phyloP scores from a whole-genome alignment of 768 basidiomycete species.

The Ramaria sp. region DNA sequence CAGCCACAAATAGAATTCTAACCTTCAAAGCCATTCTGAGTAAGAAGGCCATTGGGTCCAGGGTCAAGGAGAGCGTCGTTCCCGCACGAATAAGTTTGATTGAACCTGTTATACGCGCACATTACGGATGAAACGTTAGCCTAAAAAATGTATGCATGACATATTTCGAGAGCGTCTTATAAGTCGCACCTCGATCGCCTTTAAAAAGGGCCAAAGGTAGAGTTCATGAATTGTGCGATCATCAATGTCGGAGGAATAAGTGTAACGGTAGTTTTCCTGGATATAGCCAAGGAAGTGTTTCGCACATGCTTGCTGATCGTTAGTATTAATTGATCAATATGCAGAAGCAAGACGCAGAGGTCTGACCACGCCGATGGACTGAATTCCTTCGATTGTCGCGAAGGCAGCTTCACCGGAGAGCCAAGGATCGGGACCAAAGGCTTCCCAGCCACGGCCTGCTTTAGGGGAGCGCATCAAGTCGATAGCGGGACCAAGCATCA shows the following conservation, averaged over 20 bases:
- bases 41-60: conserved; percentile 13
- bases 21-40: conserved; percentile 18
- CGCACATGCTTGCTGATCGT: conserved; percentile 7
- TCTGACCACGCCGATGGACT: conserved; percentile 33
- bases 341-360: not conserved
- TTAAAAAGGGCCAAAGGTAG: conserved; percentile 12
- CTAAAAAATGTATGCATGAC: conserved; percentile 23
- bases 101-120: conserved; percentile 26
- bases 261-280: conserved; percentile 17
- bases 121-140: conserved; percentile 58
- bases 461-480: conserved; percentile 11
- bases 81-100: conserved; percentile 15
- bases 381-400: conserved; percentile 41
- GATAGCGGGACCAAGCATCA: conserved; percentile 11
- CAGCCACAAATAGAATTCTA: too few species aligned
- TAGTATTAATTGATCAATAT: conserved; percentile 16
- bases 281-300: conserved; percentile 27
- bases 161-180: conserved; percentile 9
- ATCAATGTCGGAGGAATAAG: conserved; percentile 11
- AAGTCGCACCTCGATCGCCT: conserved; percentile 26
- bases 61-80: conserved; percentile 5
- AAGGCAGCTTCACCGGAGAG: conserved; percentile 45
- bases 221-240: conserved; percentile 13
- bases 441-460: conserved; percentile 7
- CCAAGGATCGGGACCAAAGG: conserved; percentile 38